Evolutionary conservation across 1,139 yeast species (phyloP).

Genomic region (Lodderomyces margitis): DNA sequence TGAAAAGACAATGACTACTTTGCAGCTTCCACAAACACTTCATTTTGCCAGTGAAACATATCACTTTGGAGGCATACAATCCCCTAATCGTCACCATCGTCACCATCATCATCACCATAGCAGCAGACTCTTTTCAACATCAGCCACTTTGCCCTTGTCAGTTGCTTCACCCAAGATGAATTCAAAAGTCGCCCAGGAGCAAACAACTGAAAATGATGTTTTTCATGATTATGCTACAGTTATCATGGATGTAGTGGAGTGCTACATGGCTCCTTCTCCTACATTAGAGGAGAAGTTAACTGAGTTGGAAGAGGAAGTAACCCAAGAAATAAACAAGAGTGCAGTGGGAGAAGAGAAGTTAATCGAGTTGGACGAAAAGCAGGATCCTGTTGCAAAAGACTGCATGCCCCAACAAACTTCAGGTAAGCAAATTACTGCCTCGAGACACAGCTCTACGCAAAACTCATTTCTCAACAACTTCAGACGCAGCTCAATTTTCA

Average conservation of each 20-base stretch:
- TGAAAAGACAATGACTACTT: constrained; percentile 7
- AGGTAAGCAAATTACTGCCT: not conserved
- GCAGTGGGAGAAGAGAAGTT: constrained; percentile 1
- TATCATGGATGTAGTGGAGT: constrained; percentile 12
- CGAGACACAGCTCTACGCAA: not conserved
- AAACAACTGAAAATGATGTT: not conserved
- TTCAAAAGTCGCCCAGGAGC: not conserved
- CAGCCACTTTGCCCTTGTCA: not conserved
- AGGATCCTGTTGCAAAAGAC: not conserved
- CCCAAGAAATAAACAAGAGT: not conserved
- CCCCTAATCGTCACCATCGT: not conserved
- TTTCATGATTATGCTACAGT: constrained; percentile 10
- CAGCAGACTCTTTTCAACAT: constrained; percentile 1
- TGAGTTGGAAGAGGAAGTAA: not conserved
- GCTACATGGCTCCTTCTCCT: constrained; percentile 9
- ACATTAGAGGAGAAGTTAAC: not conserved
- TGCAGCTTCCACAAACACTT: constrained; percentile 8
- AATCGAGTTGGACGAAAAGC: not conserved
- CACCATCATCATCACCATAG: constrained; percentile 1
- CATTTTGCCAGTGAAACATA: constrained; percentile 9
- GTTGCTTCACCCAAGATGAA: not conserved
- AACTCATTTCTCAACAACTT: not conserved
- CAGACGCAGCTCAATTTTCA: not conserved
- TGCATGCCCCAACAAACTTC: not conserved
- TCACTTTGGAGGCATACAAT: constrained; percentile 1